Percentiles rank a stretch among this genome's conserved stretches.
phyloP scores from a whole-genome alignment of 305 asterid genomes.

The Solanum hybrid region DNA sequence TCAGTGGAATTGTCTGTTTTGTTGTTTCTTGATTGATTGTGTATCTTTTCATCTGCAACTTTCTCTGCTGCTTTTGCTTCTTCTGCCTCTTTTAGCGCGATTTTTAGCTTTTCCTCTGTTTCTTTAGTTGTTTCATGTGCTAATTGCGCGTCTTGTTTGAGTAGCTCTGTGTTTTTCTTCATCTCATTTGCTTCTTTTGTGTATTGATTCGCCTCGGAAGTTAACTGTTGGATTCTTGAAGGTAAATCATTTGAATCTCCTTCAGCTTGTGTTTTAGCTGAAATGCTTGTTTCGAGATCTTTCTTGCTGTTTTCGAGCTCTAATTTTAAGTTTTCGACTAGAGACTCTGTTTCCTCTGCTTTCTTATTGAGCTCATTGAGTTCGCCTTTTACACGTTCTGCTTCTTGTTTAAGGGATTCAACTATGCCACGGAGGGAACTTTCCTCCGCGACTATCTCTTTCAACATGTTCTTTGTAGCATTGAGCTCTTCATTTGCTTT shows the following conservation, averaged over 20 bases:
- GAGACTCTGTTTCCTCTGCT: conserved; percentile 30
- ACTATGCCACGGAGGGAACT: conserved; percentile 17
- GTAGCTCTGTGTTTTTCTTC: conserved; percentile 52
- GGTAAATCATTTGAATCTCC: conserved; percentile 25
- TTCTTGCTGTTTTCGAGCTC: conserved; percentile 27
- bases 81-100: conserved; percentile 40
- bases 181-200: conserved; percentile 41
- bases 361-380: conserved; percentile 25
- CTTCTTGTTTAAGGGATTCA: conserved; percentile 32
- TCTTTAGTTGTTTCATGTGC: conserved; percentile 38
- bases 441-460: conserved; percentile 29
- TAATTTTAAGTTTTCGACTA: conserved; percentile 19
- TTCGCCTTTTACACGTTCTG: conserved; percentile 32
- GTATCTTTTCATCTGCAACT: conserved; percentile 53
- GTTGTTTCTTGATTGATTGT: conserved; percentile 10
- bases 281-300: conserved; percentile 31
- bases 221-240: conserved; percentile 21
- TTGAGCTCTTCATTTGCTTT: conserved; percentile 36
- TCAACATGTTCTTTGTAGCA: conserved; percentile 28
- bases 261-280: conserved; percentile 35
- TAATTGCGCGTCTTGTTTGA: conserved; percentile 47
- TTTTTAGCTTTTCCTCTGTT: conserved; percentile 47
- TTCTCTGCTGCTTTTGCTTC: conserved; percentile 57
- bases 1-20: conserved; percentile 10
- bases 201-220: conserved; percentile 30